Evolutionary conservation across 768 basidiomycete species (phyloP), one percentile per base, ranked within the genome.

Genomic region (Lactarius hatsudake): DNA sequence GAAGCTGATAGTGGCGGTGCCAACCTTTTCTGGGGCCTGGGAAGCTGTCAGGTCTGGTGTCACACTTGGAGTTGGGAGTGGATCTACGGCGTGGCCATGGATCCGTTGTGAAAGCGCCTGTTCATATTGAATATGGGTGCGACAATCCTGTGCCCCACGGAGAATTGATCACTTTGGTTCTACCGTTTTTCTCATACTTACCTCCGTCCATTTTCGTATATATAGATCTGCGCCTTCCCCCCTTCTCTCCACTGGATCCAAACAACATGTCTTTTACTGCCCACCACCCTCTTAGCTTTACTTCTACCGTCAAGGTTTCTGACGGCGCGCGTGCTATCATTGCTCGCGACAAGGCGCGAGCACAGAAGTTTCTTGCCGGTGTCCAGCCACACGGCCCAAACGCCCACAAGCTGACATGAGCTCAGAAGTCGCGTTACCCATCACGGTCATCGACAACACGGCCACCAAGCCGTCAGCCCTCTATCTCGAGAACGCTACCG

Each of bases 341-440:
- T 56, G 79, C 82, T 34, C 81, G 82, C 72, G 86, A 87, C 74
- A 77, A 78, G 67, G 79, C 79, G 55, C 82, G 87, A 18, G 85
- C 86, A 13, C 75, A 80, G 75, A 87, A 84, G 78, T 69, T 87
- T 70, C 72, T 86, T n/a, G 76, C 79, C 32, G 85, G 84, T 28
- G 45, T 83, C 51, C 82, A 84, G 62, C 81, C 85, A 0, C 84
- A 86, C 66, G 84, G 86, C 18, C 86, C 86, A 15, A 62, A 63
- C 15, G 77, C 78, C 6, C 76, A 78, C 67, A 71, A 72, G 34
- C 17, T 48, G 15, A 32, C 12, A 18, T n/a, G 73, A 78, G 61
- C 62, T 71, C 36, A 73, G 73, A 34, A 70, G 71, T 57, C 74
- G 71, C 51, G 73, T 63, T 40, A 74, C 64, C 61, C 62, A 70